A percentile compares a stretch with the other conserved stretches of the same genome.
Evolutionary conservation across 192 early-diverging fungal genomes (phyloP).

Genomic region (Gaertneriomyces semiglobifer): DNA sequence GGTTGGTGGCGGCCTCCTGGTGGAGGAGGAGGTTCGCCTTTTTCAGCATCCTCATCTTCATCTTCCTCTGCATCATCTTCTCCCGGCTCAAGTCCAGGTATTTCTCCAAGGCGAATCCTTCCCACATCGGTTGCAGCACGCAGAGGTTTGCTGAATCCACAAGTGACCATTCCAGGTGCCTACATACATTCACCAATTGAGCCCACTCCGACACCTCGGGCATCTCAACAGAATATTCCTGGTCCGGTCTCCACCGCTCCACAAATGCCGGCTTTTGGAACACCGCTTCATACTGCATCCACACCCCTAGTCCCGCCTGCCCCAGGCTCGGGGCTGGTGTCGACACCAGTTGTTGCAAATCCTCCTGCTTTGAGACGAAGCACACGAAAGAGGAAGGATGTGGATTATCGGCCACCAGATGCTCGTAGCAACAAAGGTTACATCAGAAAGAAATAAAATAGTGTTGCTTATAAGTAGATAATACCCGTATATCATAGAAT

Average conservation of each 20-base stretch:
- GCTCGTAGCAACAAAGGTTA: not conserved
- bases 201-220: too few relatives aligned
- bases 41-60: not conserved
- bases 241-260: too few relatives aligned
- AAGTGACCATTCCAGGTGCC: not conserved
- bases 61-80: not conserved
- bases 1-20: not conserved
- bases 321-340: not conserved
- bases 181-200: too few relatives aligned
- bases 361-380: not conserved
- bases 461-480: not conserved
- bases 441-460: not conserved
- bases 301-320: not conserved
- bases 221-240: too few relatives aligned
- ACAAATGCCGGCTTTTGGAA: too few relatives aligned
- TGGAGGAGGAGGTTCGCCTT: not conserved
- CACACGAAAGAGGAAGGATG: not conserved
- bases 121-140: not conserved
- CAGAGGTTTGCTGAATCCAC: not conserved
- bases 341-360: not conserved
- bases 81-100: not conserved
- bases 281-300: not conserved
- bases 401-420: not conserved
- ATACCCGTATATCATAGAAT: not conserved
- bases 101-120: not conserved